Conservation (phyloP, 2,329 filamentous ascomycete species). For the Magnaporthales sp. region DNA sequence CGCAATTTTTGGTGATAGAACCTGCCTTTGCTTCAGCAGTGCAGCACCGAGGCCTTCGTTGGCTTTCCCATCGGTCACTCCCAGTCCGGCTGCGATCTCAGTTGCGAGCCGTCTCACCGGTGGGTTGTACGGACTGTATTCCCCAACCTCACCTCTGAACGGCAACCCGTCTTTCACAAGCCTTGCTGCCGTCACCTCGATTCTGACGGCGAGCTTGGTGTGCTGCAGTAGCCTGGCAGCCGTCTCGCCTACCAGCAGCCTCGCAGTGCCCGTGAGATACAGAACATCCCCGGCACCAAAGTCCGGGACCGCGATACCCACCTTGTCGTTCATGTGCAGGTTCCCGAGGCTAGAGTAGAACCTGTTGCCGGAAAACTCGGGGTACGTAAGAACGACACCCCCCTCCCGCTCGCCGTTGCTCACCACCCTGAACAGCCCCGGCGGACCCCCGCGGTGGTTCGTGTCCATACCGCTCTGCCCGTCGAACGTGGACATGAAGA, state of each 20-base stretch:
- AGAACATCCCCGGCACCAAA: conserved; percentile 65
- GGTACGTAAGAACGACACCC: conserved; percentile 54
- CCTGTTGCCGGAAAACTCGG: conserved; percentile 78
- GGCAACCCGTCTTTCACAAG: conserved; percentile 58
- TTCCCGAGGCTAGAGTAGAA: conserved; percentile 82
- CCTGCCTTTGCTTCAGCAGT: conserved; percentile 46
- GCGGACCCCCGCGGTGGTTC: conserved; percentile 68
- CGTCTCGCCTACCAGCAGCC: conserved; percentile 55
- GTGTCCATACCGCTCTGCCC: conserved; percentile 64
- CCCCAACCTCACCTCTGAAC: conserved; percentile 52
- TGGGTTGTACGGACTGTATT: conserved; percentile 73
- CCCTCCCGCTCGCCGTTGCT: conserved; percentile 34
- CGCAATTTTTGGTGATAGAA: conserved; percentile 57
- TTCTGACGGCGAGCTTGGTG: conserved; percentile 63
- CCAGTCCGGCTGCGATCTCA: conserved; percentile 34
- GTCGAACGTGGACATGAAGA: conserved; percentile 67
- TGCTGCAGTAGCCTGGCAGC: conserved; percentile 57
- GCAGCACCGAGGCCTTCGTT: conserved; percentile 29
- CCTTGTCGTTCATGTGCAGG: conserved; percentile 53
- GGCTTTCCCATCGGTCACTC: background rate
- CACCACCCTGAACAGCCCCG: conserved; percentile 64
- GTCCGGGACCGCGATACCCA: conserved; percentile 66
- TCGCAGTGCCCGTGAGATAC: conserved; percentile 62
- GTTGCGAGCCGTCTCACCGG: conserved; percentile 53
- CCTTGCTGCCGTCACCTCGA: conserved; percentile 51